These are phyloP conservation scores for Clitocybe nebularis DNA, from an alignment of 1,284 basidiomycete species.

Conservation along the genomic window DNA sequence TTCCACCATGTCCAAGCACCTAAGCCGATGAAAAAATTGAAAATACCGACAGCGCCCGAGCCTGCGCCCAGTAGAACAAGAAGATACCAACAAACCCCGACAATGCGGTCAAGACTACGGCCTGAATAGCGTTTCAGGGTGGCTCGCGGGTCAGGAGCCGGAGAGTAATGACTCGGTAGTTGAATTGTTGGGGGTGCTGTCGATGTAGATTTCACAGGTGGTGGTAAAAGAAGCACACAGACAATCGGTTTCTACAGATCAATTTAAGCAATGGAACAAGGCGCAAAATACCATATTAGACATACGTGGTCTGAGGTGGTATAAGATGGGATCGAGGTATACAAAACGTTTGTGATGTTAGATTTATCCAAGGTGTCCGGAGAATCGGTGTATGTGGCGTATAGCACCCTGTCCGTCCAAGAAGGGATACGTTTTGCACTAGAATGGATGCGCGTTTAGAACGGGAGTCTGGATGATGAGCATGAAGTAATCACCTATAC, in stretches of 20 bases:
- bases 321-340: slow-evolving; percentile 75
- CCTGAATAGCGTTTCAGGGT: slow-evolving; percentile 60
- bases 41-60: slow-evolving; percentile 57
- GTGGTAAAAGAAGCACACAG: slow-evolving; percentile 54
- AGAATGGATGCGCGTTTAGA: slow-evolving; percentile 1
- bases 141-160: slow-evolving; percentile 49
- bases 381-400: slow-evolving; percentile 74
- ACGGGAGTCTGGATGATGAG: slow-evolving; percentile 5
- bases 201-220: slow-evolving; percentile 23
- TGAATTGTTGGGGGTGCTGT: slow-evolving; percentile 38
- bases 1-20: slow-evolving; percentile 55
- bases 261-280: slow-evolving; percentile 5
- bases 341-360: slow-evolving; percentile 58
- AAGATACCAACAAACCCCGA: slow-evolving; percentile 76
- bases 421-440: slow-evolving; percentile 79
- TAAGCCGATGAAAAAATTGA: slow-evolving; percentile 64
- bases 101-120: slow-evolving; percentile 60
- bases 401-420: slow-evolving; percentile 95
- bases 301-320: slow-evolving; percentile 73
- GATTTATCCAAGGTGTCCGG: slow-evolving; percentile 50
- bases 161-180: slow-evolving; percentile 48
- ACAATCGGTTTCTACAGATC: slow-evolving; percentile 64
- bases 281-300: not conserved
- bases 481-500: slow-evolving; percentile 54
- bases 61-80: slow-evolving; percentile 75